Conservation (phyloP, 2,329 filamentous ascomycete species). For the Xylariaceae sp. region DNA sequence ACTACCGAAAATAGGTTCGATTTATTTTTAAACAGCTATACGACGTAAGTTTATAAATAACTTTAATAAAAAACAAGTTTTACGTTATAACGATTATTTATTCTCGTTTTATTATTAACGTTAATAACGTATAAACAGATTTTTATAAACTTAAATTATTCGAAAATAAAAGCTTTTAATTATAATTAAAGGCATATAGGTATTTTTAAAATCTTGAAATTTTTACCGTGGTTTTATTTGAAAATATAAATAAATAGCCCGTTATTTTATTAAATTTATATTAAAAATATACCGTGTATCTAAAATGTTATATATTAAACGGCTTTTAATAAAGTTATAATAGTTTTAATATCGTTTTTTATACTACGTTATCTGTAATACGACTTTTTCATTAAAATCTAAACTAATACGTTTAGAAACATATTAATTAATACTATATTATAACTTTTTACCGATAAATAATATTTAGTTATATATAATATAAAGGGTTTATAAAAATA, state of each 20-base stretch:
- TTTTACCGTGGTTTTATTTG: slow-evolving; percentile 5
- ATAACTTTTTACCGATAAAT: background rate
- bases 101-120: too few species aligned
- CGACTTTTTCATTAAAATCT: background rate
- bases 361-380: too few species aligned
- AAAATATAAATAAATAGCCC: background rate
- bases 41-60: background rate
- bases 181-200: slow-evolving; percentile 2
- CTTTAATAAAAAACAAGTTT: slow-evolving; percentile 3
- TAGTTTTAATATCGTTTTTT: background rate
- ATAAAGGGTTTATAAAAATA: background rate
- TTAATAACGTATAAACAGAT: background rate
- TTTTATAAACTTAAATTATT: background rate
- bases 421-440: background rate
- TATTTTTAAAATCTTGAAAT: slow-evolving; percentile 5
- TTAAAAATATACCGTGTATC: background rate
- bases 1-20: slow-evolving; percentile 1
- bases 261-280: background rate
- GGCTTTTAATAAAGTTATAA: background rate
- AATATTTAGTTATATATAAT: background rate
- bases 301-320: background rate
- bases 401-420: background rate
- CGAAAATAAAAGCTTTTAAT: background rate
- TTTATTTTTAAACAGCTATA: slow-evolving; percentile 3
- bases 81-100: background rate